Evolutionary conservation across 1,139 yeast genomes (phyloP).

Genomic region (Wickerhamomyces sp.): DNA sequence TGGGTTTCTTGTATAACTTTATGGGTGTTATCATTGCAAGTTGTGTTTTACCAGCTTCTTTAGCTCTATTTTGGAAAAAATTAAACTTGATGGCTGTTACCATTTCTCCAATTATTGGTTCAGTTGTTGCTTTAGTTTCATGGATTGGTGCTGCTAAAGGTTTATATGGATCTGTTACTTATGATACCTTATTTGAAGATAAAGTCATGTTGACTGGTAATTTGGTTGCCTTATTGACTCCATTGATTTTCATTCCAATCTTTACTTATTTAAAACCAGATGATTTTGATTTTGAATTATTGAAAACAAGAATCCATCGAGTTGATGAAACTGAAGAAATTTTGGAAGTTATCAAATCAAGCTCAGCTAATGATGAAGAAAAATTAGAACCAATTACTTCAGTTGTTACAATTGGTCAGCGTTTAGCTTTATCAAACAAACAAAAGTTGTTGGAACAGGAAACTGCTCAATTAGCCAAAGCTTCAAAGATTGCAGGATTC

Average conservation of each 20-base stretch:
- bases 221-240: slow-evolving; percentile 73
- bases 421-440: slow-evolving; percentile 34
- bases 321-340: slow-evolving; percentile 68
- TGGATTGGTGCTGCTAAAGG: slow-evolving; percentile 62
- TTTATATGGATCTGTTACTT: slow-evolving; percentile 47
- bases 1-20: slow-evolving; percentile 82
- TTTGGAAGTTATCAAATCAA: slow-evolving; percentile 32
- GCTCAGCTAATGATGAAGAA: slow-evolving; percentile 29
- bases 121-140: slow-evolving; percentile 55
- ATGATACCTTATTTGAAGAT: slow-evolving; percentile 67
- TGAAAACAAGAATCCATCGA: slow-evolving; percentile 46
- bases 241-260: slow-evolving; percentile 62
- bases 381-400: slow-evolving; percentile 33
- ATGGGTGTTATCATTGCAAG: slow-evolving; percentile 87
- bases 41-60: slow-evolving; percentile 74
- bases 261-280: slow-evolving; percentile 64
- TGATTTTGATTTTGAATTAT: slow-evolving; percentile 65
- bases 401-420: slow-evolving; percentile 36
- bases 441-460: slow-evolving; percentile 40
- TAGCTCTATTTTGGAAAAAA: slow-evolving; percentile 63
- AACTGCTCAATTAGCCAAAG: slow-evolving; percentile 37
- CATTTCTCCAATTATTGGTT: slow-evolving; percentile 57
- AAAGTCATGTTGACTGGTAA: slow-evolving; percentile 85
- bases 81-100: slow-evolving; percentile 62
- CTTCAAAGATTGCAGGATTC: slow-evolving; percentile 51